Percentiles rank a stretch among this genome's conserved stretches.
Evolutionary conservation across 2,329 filamentous ascomycete genomes (phyloP).

Genomic region (Aphanocladium album): DNA sequence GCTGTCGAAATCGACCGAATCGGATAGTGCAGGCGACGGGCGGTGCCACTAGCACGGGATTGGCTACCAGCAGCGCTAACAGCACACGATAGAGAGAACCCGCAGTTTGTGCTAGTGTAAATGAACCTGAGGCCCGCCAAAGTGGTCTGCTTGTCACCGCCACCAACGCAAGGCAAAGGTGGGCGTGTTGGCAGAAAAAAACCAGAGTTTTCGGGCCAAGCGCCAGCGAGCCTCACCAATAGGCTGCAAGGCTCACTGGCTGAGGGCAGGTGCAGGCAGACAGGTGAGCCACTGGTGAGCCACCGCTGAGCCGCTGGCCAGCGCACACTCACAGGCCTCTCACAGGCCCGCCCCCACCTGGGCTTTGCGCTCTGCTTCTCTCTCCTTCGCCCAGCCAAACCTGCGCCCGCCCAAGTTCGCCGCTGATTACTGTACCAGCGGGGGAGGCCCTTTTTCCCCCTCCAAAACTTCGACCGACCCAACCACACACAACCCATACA

Average conservation of each 20-base stretch:
- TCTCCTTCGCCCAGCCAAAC: background rate
- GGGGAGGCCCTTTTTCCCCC: slow-evolving; percentile 2
- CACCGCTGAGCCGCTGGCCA: background rate
- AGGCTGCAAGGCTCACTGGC: background rate
- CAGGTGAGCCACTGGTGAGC: background rate
- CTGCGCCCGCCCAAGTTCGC: background rate
- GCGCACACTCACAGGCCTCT: background rate
- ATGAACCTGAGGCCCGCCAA: background rate
- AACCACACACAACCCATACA: slow-evolving; percentile 9
- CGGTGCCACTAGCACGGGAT: background rate
- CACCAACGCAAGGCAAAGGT: background rate
- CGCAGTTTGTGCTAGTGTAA: background rate
- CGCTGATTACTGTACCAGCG: slow-evolving; percentile 7
- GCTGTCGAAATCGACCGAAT: slow-evolving; percentile 4
- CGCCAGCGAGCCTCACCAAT: background rate
- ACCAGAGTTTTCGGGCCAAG: background rate
- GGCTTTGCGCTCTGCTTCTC: slow-evolving; percentile 4
- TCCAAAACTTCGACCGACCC: background rate
- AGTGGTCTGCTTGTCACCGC: background rate
- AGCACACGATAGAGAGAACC: no score
- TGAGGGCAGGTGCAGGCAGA: background rate
- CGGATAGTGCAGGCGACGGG: background rate
- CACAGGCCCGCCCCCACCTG: background rate
- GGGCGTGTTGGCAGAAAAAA: background rate
- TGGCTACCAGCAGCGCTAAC: background rate